Base-by-base conservation (phyloP, 2,329 filamentous ascomycete species). In the Exophiala spinifera region DNA sequence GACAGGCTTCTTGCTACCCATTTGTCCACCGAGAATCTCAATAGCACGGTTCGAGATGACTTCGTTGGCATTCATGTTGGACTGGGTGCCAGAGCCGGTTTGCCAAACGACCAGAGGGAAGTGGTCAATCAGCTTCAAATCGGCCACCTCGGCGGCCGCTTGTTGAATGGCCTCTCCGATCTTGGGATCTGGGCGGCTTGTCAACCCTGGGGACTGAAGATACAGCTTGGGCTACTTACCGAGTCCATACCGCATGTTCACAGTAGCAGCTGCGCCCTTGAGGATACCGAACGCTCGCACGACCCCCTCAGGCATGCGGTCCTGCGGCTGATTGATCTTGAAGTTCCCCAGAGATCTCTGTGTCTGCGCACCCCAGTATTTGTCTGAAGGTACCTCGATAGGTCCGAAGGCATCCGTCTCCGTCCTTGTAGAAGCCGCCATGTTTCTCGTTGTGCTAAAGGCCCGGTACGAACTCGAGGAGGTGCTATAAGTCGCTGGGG, bases 51-150 rank as follows among this genome's bases (percentile, higher is more conserved):
- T 99, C 63, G 92, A 96, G 75, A 99, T 97, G 75, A 99, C 94
- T 75, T 99, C 94, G 79, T 99, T 99, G 72, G 92, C 91, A 79
- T 99, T 99, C 94, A 97, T 97, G 84, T 96, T 97, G 74, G 91
- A 96, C 80, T 97, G 94, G 25, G 94, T 97, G 70, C 94, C 94
- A 47, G 94, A 97, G 61, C 94, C 94, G 51, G 94, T 99, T 80
- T 99, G 94, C 94, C 94, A 99, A 70, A 99, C 92, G 53, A 97
- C 92, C 58, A 97, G 88, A 63, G 94, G 94, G 78, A 99, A 97
- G 80, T 97, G 92, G 74, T 96, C 91, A 68, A 95, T 74, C 66
- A 97, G 86, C 82, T 96, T 95, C 70, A 94, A 85, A 61, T 89
- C 87, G 53, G 92, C 91, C 37, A 99, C 92, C 78, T 99, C 94